Conservation (phyloP, 495 filamentous ascomycete species). For the Bacidia rubella region DNA sequence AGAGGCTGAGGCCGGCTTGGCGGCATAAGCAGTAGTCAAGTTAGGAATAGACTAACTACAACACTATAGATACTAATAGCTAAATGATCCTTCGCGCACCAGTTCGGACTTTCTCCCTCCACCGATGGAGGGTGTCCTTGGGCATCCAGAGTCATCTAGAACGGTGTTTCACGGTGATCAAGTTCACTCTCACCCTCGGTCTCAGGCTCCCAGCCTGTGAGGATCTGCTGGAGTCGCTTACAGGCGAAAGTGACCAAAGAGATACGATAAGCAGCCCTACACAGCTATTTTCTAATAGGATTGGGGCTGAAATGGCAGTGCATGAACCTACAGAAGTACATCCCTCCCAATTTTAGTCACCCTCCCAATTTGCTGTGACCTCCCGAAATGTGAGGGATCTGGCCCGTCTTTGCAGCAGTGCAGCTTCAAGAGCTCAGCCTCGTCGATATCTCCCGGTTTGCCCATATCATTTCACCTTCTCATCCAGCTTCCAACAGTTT, state of each 20-base stretch:
- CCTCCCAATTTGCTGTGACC: background rate
- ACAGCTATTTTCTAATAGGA: too few species aligned
- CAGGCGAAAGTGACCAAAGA: too few species aligned
- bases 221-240: too few species aligned
- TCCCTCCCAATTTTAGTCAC: background rate
- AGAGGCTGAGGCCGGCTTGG: background rate
- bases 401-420: too few species aligned
- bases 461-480: too few species aligned
- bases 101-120: background rate
- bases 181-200: too few species aligned
- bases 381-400: too few species aligned
- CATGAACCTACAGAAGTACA: background rate
- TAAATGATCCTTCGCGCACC: background rate
- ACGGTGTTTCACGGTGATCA: background rate
- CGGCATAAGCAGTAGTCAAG: background rate
- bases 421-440: background rate
- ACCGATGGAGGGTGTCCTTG: background rate
- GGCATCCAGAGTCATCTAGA: background rate
- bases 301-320: background rate
- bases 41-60: too few species aligned
- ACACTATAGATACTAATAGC: too few species aligned
- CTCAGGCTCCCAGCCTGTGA: too few species aligned
- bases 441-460: background rate
- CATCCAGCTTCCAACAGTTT: too few species aligned
- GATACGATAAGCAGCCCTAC: background rate